These are phyloP conservation scores for Brasilioporus rufonigricans DNA, from an alignment of 768 basidiomycete genomes.

Conservation along the genomic window DNA sequence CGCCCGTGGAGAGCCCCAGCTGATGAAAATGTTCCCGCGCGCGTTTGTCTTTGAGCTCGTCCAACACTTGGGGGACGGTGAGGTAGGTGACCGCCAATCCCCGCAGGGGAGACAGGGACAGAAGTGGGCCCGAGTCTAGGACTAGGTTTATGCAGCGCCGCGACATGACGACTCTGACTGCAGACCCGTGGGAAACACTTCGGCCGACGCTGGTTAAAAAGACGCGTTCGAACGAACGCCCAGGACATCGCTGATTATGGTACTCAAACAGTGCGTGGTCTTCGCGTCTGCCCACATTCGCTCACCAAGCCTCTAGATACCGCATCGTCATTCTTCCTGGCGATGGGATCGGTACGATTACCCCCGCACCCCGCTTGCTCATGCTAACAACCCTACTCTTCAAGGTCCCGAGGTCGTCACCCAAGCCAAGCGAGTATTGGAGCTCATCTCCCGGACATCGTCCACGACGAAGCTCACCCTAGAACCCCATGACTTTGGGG, in stretches of 20 bases:
- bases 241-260: slow-evolving; percentile 29
- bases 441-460: slow-evolving; percentile 62
- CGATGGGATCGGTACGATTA: slow-evolving; percentile 85
- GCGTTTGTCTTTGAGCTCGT: slow-evolving; percentile 85
- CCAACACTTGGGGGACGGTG: slow-evolving; percentile 87
- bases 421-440: slow-evolving; percentile 82
- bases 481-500: slow-evolving; percentile 80
- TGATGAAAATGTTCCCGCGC: slow-evolving; percentile 85
- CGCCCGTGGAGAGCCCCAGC: slow-evolving; percentile 72
- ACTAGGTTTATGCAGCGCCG: slow-evolving; percentile 75
- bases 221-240: not conserved
- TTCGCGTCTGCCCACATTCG: not conserved
- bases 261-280: slow-evolving; percentile 42
- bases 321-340: slow-evolving; percentile 90
- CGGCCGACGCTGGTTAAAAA: too few relatives aligned
- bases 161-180: too few relatives aligned
- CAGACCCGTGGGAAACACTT: not conserved
- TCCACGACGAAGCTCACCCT: slow-evolving; percentile 70
- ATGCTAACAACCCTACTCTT: not conserved
- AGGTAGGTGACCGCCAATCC: slow-evolving; percentile 83
- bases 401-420: slow-evolving; percentile 87
- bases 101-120: slow-evolving; percentile 86
- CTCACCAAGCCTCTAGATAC: slow-evolving; percentile 50
- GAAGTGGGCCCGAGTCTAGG: slow-evolving; percentile 90
- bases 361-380: not conserved